These are phyloP conservation scores for Aspergillus sp. DNA, from an alignment of 2,329 filamentous ascomycete genomes.

Conservation along the genomic window DNA sequence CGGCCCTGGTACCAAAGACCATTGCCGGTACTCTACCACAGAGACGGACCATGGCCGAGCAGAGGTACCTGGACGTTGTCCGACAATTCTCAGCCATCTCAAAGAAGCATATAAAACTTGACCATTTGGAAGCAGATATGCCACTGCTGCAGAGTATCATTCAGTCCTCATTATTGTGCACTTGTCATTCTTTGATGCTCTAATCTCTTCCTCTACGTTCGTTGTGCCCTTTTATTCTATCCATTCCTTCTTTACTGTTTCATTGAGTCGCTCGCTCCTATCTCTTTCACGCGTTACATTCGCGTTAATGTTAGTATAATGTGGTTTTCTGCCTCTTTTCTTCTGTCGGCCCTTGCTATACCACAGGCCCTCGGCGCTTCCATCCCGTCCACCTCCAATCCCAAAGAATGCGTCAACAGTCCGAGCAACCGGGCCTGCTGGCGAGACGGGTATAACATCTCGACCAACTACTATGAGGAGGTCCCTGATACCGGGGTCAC, in stretches of 20 bases:
- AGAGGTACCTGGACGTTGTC: no score
- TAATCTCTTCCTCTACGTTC: background rate
- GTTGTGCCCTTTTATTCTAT: no score
- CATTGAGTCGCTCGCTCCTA: background rate
- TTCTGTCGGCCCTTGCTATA: background rate
- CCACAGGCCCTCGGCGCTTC: background rate
- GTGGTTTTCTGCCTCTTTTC: background rate
- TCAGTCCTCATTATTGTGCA: background rate
- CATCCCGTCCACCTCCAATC: background rate
- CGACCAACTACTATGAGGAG: slow-evolving; percentile 37
- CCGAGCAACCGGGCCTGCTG: background rate
- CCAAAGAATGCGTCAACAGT: background rate
- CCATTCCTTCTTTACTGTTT: background rate
- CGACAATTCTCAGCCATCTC: no score
- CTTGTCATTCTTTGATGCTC: background rate
- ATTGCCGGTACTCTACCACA: background rate
- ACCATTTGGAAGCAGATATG: no score
- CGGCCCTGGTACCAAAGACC: background rate
- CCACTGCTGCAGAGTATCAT: no score
- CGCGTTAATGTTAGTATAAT: background rate
- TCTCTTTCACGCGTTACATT: background rate
- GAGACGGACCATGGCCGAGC: background rate
- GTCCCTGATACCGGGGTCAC: slow-evolving; percentile 18
- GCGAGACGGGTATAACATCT: slow-evolving; percentile 23
- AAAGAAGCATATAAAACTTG: background rate